phyloP scores from a whole-genome alignment of 306 rosid genomes.

The Cucurbita argyrosperma region DNA sequence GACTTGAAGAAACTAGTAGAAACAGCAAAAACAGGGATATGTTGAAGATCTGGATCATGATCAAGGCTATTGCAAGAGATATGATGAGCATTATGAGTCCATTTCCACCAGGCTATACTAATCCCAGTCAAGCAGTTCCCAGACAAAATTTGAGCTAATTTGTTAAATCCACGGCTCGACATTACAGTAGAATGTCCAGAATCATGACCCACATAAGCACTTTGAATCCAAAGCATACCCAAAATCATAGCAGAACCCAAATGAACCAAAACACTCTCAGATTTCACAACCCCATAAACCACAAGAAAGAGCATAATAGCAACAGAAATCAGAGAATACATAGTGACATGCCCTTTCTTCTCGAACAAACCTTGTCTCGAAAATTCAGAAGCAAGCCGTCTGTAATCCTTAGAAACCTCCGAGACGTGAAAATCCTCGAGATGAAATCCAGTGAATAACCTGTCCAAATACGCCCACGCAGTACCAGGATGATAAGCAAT shows the following conservation, averaged over 20 bases:
- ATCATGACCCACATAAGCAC: conserved; percentile 29
- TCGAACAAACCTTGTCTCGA: conserved; percentile 22
- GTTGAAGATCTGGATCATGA: conserved; percentile 27
- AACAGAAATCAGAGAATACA: conserved; percentile 6
- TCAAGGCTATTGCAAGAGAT: conserved; percentile 29
- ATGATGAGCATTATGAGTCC: conserved; percentile 34
- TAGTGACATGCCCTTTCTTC: conserved; percentile 20
- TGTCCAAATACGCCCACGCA: conserved; percentile 19
- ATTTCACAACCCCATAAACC: conserved; percentile 19
- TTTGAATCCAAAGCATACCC: conserved; percentile 21
- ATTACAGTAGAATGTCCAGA: conserved; percentile 22
- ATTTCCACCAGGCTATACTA: conserved; percentile 38
- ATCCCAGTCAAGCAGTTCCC: conserved; percentile 28
- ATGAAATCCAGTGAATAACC: conserved; percentile 15
- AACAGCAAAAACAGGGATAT: conserved; percentile 25
- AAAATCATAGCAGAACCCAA: conserved; percentile 9
- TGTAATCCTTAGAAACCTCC: conserved; percentile 20
- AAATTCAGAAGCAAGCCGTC: conserved; percentile 11
- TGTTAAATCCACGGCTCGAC: conserved; percentile 11
- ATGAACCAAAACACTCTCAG: conserved; percentile 24
- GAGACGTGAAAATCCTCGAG: conserved; percentile 15
- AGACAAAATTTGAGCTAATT: conserved; percentile 15
- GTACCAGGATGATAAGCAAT: conserved; percentile 22
- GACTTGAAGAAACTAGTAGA: conserved; percentile 5
- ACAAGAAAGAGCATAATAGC: conserved; percentile 1